phyloP scores from a whole-genome alignment of 2,329 filamentous ascomycete species.

The Metarhizium humberi region DNA sequence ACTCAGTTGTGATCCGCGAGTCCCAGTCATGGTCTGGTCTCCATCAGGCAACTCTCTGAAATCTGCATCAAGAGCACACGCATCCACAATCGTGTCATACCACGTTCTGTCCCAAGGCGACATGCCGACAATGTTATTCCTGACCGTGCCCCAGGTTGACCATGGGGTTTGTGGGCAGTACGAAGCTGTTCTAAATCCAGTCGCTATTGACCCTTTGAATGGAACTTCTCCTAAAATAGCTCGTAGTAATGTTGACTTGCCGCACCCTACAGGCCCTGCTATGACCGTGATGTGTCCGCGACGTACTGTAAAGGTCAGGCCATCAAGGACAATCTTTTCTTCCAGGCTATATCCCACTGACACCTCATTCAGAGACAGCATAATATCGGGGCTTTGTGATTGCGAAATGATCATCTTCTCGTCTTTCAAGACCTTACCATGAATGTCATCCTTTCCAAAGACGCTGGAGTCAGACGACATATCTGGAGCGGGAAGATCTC shows the following conservation, averaged over 20 bases:
- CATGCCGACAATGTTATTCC: slow-evolving; percentile 13
- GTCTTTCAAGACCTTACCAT: background rate
- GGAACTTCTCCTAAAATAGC: slow-evolving; percentile 13
- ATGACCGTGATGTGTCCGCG: slow-evolving; percentile 11
- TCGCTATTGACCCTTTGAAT: slow-evolving; percentile 6
- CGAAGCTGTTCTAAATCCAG: slow-evolving; percentile 8
- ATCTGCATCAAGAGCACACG: slow-evolving; percentile 10
- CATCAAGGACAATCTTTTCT: background rate
- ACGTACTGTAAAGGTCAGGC: slow-evolving; percentile 7
- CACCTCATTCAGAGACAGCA: slow-evolving; percentile 2
- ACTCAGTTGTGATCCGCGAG: slow-evolving; percentile 13
- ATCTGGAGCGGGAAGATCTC: background rate
- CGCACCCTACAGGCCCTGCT: slow-evolving; percentile 12
- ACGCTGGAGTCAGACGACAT: background rate
- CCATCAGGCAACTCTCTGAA: slow-evolving; percentile 12
- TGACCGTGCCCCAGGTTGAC: slow-evolving; percentile 13
- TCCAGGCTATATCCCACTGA: slow-evolving; percentile 7
- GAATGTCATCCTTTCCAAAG: background rate
- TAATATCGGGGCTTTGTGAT: background rate
- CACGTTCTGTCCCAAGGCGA: slow-evolving; percentile 9
- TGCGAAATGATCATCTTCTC: background rate
- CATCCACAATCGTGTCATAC: slow-evolving; percentile 11
- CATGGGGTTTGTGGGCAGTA: slow-evolving; percentile 16
- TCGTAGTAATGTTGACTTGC: slow-evolving; percentile 13
- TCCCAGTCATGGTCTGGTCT: slow-evolving; percentile 13